Base-by-base conservation (phyloP, 2,329 filamentous ascomycete genomes). In the Fusarium newnesense region DNA sequence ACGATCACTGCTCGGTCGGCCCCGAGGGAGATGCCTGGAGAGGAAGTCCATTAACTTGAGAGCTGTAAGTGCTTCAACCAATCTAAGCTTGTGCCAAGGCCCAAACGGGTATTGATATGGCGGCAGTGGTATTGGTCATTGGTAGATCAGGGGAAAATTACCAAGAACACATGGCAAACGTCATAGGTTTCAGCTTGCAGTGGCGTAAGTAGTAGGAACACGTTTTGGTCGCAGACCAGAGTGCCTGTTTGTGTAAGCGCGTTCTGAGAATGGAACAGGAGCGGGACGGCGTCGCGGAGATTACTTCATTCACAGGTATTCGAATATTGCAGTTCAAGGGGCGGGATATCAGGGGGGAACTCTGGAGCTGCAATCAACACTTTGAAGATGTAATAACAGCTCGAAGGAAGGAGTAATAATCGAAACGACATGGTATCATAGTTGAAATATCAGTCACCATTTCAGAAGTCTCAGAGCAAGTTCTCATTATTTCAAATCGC, bases 221-320 rank as follows among this genome's bases (percentile, higher is more conserved):
- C 2, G 9, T 2, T 16, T 12, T 28, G 1, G 2, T 28, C 9
- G 15, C 5, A 26, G 10, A 1, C 4, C 4, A 1, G n/a, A 19
- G n/a, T 2, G 8, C 10, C 47, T 36, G n/a, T 34, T 13, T 24
- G 30, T 13, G 2, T 2, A 15, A 3, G 6, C 7, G 5, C 11
- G 30, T 11, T 4, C 6, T 34, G 21, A 24, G n/a, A 24, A 24
- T 15, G 4, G 9, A 24, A 34, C 16, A 15, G 2, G 1, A 34
- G n/a, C 4, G 3, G 4, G 21, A 32, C 0, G 9, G 28, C 21
- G 7, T 9, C 0, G 2, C 2, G 2, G 19, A 8, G 4, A 9
- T 24, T 9, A 9, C 11, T 7, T 24, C 4, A 13, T 4, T 12
- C 0, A 3, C 3, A 7, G 10, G 28, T 16, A 7, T 24, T 1